Base-by-base conservation (phyloP, 305 asterid species). In the Fraxinus angustifolia region DNA sequence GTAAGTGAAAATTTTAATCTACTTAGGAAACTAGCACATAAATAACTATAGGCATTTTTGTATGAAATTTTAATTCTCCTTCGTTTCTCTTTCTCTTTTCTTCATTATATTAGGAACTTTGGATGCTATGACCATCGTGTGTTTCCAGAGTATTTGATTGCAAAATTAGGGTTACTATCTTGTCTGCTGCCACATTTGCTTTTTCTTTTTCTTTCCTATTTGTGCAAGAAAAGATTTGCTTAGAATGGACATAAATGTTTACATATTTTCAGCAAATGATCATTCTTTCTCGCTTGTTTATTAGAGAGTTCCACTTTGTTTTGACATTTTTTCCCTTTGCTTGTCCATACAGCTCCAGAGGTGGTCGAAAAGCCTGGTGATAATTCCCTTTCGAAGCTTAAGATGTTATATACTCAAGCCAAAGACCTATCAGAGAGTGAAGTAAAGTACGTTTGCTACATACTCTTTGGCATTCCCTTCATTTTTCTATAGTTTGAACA, bases 341-440 rank as follows among this genome's bases (percentile, higher is more conserved):
- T 78, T 85, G 48, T 76, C 60, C 62, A 21, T 80, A 88, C 93
- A 96, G 98, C 92, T 82, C 98, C 98, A 19, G 98, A 92, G 84
- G 86, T 90, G 58, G 98, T 96, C 76, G 97, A 96, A 83, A 94
- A 91, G 90, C 94, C 98, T 30, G 94, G 94, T 73, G 98, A 96
- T 83, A 89, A 78, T 85, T 96, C 98, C 56, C 86, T 96, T 35
- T 79, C 89, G 68, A 92, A 56, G 88, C 99, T 96, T 77, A 94
- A 89, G 87, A 80, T 73, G 86, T 83, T 93, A 82, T 96, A 96
- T 70, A 89, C 85, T 82, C 96, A 87, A 86, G 99, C 98, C 78
- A 96, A 93, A 90, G 98, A 94, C 38, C 93, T 96, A 62, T 92
- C 98, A 0, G 98, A 92, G 89, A 87, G 36, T 77, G 99, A 96